Evolutionary conservation across 2,329 filamentous ascomycete species (phyloP).

Genomic region (Exophiala sp.): DNA sequence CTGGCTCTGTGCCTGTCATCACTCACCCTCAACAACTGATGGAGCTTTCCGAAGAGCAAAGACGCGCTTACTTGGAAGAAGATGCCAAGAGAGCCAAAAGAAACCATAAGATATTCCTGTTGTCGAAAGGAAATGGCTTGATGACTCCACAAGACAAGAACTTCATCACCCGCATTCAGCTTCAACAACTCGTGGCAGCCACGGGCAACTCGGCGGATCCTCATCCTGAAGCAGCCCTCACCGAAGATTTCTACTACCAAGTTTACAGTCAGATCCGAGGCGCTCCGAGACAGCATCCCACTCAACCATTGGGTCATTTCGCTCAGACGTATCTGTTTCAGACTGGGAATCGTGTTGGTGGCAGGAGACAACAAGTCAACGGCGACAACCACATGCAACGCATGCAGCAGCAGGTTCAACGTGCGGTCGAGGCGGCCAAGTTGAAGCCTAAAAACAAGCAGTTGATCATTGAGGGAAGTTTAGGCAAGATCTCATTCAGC

Average conservation of each 20-base stretch:
- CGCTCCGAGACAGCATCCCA: conserved; percentile 82
- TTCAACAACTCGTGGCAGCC: conserved; percentile 91
- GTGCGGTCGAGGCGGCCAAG: conserved; percentile 95
- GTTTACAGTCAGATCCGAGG: conserved; percentile 93
- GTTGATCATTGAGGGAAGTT: conserved; percentile 88
- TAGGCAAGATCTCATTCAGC: conserved; percentile 98
- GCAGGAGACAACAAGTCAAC: conserved; percentile 70
- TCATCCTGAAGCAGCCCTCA: conserved; percentile 73
- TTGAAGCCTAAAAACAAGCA: conserved; percentile 97
- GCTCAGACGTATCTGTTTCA: conserved; percentile 97
- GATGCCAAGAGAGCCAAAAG: conserved; percentile 94
- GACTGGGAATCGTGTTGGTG: conserved; percentile 78
- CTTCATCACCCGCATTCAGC: conserved; percentile 95
- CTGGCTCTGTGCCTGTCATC: conserved; percentile 49
- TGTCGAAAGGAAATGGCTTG: conserved; percentile 90
- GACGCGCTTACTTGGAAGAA: conserved; percentile 76
- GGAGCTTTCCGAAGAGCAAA: conserved; percentile 78
- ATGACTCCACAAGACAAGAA: conserved; percentile 99
- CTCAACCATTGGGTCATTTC: conserved; percentile 91
- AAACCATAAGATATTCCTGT: conserved; percentile 93
- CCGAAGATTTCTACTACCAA: conserved; percentile 98
- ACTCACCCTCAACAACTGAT: conserved; percentile 70
- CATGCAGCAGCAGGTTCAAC: conserved; percentile 98
- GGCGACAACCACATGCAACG: conserved; percentile 97
- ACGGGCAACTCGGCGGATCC: conserved; percentile 82